These are phyloP conservation scores for Rugonectria rugulosa DNA, from an alignment of 2,329 filamentous ascomycete genomes.

Conservation along the genomic window DNA sequence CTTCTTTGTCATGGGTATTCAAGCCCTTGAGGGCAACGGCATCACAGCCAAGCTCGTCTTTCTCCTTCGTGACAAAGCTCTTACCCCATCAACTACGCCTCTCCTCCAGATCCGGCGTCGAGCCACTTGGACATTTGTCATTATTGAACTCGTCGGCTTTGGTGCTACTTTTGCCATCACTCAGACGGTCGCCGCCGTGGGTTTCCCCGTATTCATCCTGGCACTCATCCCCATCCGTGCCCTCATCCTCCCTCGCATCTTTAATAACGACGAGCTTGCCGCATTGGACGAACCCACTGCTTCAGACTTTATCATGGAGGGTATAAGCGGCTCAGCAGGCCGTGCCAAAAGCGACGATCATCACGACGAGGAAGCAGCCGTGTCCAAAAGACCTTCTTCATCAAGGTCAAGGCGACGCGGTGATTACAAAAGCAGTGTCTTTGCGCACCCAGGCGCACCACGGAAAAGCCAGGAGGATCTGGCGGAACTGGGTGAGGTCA, in stretches of 20 bases:
- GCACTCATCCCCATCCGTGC: slow-evolving; percentile 72
- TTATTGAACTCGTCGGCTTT: slow-evolving; percentile 73
- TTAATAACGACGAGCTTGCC: slow-evolving; percentile 66
- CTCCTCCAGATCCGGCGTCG: slow-evolving; percentile 69
- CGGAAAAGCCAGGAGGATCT: slow-evolving; percentile 46
- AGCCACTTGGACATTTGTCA: slow-evolving; percentile 77
- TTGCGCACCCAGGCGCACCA: slow-evolving; percentile 38
- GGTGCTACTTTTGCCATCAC: slow-evolving; percentile 84
- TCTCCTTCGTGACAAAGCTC: slow-evolving; percentile 66
- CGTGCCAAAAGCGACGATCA: slow-evolving; percentile 36
- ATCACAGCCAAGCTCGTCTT: slow-evolving; percentile 80
- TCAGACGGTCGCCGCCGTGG: slow-evolving; percentile 82
- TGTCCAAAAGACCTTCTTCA: slow-evolving; percentile 10
- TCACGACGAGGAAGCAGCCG: slow-evolving; percentile 29
- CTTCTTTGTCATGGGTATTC: slow-evolving; percentile 86
- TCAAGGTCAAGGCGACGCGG: slow-evolving; percentile 16
- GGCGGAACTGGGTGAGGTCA: slow-evolving; percentile 44
- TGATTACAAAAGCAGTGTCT: slow-evolving; percentile 34
- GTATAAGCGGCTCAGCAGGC: slow-evolving; percentile 70
- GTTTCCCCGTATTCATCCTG: slow-evolving; percentile 79
- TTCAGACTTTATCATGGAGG: slow-evolving; percentile 78
- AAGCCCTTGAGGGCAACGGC: slow-evolving; percentile 78
- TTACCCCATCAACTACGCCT: slow-evolving; percentile 68
- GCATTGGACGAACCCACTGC: slow-evolving; percentile 77
- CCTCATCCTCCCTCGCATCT: slow-evolving; percentile 67